A percentile compares a stretch with the other conserved stretches of the same genome.
Evolutionary conservation across 257 asterid species (phyloP).

Genomic region (Solanum boliviense): DNA sequence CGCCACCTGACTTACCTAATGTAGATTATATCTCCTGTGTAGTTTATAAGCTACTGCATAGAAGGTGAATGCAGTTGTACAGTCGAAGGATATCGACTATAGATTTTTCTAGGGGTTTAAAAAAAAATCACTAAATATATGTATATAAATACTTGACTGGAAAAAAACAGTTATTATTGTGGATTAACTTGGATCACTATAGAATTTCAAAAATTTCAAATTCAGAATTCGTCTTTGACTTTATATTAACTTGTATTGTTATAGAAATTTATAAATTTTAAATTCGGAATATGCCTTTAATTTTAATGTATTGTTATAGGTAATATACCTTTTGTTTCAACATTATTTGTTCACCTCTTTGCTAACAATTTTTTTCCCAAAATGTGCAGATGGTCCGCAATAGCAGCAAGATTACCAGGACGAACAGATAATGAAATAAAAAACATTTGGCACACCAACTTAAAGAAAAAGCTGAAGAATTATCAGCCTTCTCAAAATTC

Average conservation of each 20-base stretch:
- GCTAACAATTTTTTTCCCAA: background rate
- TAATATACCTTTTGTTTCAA: background rate
- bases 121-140: background rate
- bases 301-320: background rate
- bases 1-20: background rate
- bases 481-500: background rate
- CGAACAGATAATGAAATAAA: slow-evolving; percentile 9
- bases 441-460: slow-evolving; percentile 7
- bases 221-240: no score
- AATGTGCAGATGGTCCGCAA: slow-evolving; percentile 1
- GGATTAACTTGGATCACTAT: background rate
- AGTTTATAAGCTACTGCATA: background rate
- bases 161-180: background rate
- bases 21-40: background rate
- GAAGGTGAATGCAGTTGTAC: background rate
- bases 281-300: background rate
- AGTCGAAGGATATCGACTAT: no score
- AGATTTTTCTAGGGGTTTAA: background rate
- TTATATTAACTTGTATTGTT: background rate
- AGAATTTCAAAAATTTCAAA: no score
- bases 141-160: background rate
- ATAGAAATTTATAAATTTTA: background rate
- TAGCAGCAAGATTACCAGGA: background rate
- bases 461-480: background rate
- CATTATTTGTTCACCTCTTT: background rate